Evolutionary conservation across 208 protist species (phyloP).

Genomic region (Leishmania guyanensis): DNA sequence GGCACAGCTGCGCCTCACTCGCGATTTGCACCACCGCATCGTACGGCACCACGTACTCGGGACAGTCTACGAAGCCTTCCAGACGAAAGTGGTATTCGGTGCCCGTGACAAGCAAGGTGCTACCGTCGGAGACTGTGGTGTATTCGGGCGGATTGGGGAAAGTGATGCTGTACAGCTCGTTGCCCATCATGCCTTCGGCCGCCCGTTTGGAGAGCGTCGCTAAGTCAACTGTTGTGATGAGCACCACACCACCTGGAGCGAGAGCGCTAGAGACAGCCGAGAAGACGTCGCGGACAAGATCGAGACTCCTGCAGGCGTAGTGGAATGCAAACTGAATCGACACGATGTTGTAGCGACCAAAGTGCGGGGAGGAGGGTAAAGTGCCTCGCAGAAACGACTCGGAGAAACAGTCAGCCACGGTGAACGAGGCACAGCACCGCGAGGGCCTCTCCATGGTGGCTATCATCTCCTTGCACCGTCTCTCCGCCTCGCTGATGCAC

Average conservation of each 20-base stretch:
- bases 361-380: conserved; percentile 37
- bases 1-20: conserved; percentile 14
- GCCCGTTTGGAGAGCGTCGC: conserved; percentile 50
- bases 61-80: conserved; percentile 90
- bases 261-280: conserved; percentile 45
- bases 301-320: conserved; percentile 72
- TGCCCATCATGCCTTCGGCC: conserved; percentile 22
- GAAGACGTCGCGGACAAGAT: conserved; percentile 55
- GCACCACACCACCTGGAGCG: conserved; percentile 58
- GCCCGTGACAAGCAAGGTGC: conserved; percentile 38
- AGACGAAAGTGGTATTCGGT: conserved; percentile 78
- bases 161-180: conserved; percentile 40
- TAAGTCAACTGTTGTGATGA: conserved; percentile 77
- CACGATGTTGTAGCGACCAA: conserved; percentile 67
- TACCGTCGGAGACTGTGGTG: conserved; percentile 5
- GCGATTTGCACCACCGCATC: conserved; percentile 37
- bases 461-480: conserved; percentile 41
- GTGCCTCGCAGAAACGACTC: conserved; percentile 49
- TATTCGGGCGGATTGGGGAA: conserved; percentile 20
- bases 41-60: conserved; percentile 79
- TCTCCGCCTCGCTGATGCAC: conserved; percentile 71
- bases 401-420: conserved; percentile 80
- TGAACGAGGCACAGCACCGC: conserved; percentile 49
- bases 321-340: conserved; percentile 90
- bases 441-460: not conserved